Evolutionary conservation across 208 protist species (phyloP), one percentile per base, ranked within the genome.

Genomic region (Trypanosoma rangeli): DNA sequence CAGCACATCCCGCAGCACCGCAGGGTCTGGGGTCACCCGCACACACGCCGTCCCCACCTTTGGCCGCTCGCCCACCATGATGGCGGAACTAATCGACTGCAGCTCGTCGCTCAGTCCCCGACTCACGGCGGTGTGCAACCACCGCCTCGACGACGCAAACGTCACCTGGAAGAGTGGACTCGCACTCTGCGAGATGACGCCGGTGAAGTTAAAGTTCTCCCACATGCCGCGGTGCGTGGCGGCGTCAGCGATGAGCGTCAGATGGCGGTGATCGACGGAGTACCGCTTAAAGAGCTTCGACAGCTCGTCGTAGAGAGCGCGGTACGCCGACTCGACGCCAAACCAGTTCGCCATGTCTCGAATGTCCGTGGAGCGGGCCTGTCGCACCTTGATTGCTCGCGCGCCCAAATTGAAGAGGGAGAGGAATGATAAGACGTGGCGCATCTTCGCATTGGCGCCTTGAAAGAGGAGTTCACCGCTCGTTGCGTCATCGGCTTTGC

Each of bases 111-210:
- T 68, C 33, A 95, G 64, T 31, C 90, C 89, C 39, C 83, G 84
- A 28, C 82, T 94, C 22, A 97, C 63, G 5, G 90, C 87, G 13
- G 76, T 92, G 82, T 95, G 86, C 63, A 97, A 71, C 77, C 94
- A 97, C 18, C 78, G 78, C 76, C 85, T 86, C 26, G 90, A 91
- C 26, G 88, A 92, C 29, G 88, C 93, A 80, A 95, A 97, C 3
- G 93, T 95, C 93, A 97, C 95, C 71, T 97, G 93, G 71, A 95
- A 94, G 20, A 97, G 82, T 58, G 93, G 93, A 46, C 87, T 94
- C 33, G 88, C 86, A 74, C 89, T 93, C 49, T 85, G 83, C 0
- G 87, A 82, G 67, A 94, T 93, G 53, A 95, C 88, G 58, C 90
- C 90, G 13, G 85, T 95, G 67, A 92, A 94, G 82, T 95, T 95